phyloP scores from a whole-genome alignment of 2,329 filamentous ascomycete genomes.

The Stemphylium lycopersici region DNA sequence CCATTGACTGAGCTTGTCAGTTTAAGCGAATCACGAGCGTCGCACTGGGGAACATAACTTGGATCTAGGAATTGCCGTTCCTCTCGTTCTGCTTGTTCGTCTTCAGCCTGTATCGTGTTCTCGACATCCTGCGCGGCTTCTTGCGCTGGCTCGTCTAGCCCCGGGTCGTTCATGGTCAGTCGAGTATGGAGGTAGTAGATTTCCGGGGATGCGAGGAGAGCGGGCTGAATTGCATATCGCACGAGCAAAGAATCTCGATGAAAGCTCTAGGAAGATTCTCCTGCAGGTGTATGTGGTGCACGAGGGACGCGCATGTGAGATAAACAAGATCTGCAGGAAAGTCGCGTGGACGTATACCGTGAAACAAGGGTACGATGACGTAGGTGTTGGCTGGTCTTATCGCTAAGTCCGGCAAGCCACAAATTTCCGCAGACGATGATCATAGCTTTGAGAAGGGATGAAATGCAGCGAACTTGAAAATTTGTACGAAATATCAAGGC shows the following conservation, averaged over 20 bases:
- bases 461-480: no score
- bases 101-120: constrained; percentile 38
- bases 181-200: background rate
- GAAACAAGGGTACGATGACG: constrained; percentile 12
- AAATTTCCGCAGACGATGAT: background rate
- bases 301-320: constrained; percentile 10
- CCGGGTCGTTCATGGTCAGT: constrained; percentile 55
- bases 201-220: background rate
- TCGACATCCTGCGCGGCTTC: constrained; percentile 56
- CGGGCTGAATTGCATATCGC: background rate
- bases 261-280: background rate
- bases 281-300: constrained; percentile 3
- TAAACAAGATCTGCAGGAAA: constrained; percentile 4
- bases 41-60: constrained; percentile 35
- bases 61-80: constrained; percentile 54
- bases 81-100: constrained; percentile 47
- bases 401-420: constrained; percentile 6
- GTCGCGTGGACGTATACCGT: constrained; percentile 9
- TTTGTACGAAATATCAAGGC: no score
- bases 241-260: background rate
- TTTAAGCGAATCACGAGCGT: background rate
- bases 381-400: background rate
- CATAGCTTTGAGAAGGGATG: no score
- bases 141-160: constrained; percentile 57
- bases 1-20: constrained; percentile 55